phyloP scores from a whole-genome alignment of 202 grass and related monocot species.

The Elaeis oleifera region DNA sequence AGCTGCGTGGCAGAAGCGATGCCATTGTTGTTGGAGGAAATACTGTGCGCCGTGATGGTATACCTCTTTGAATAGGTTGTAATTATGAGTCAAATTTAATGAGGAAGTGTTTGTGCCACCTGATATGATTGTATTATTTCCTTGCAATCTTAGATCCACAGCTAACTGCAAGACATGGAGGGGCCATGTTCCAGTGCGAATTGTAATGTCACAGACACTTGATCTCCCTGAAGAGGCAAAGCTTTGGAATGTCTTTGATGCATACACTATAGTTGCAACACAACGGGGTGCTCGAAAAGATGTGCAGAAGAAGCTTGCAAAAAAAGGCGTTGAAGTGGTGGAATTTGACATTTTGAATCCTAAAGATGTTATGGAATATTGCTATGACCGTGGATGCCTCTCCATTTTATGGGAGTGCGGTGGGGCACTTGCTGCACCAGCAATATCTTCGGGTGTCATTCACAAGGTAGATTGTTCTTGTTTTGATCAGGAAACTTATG shows the following conservation, averaged over 20 bases:
- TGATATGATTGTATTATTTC: conserved; percentile 5
- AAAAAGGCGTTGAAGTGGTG: conserved; percentile 91
- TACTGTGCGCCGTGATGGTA: conserved; percentile 86
- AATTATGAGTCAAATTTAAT: conserved; percentile 1
- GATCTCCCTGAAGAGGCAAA: conserved; percentile 86
- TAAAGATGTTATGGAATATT: conserved; percentile 89
- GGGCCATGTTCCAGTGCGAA: conserved; percentile 66
- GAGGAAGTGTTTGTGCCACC: too few relatives aligned
- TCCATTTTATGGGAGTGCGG: conserved; percentile 90
- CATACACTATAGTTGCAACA: conserved; percentile 88
- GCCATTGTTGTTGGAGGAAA: conserved; percentile 91
- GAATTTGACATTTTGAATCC: conserved; percentile 96
- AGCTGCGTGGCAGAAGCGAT: conserved; percentile 88
- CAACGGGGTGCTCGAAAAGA: conserved; percentile 83
- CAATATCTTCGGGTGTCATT: conserved; percentile 83
- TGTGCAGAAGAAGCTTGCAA: conserved; percentile 82
- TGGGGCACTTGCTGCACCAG: conserved; percentile 66
- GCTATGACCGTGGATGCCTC: conserved; percentile 83
- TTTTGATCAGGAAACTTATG: too few relatives aligned
- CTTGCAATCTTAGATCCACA: conserved; percentile 59
- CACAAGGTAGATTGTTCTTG: conserved; percentile 48
- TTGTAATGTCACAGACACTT: conserved; percentile 82
- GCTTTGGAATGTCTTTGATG: conserved; percentile 81
- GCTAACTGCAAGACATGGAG: conserved; percentile 87
- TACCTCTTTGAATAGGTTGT: neutral